Evolutionary conservation across 768 basidiomycete genomes (phyloP).

Genomic region (Boletellus ananiceps): DNA sequence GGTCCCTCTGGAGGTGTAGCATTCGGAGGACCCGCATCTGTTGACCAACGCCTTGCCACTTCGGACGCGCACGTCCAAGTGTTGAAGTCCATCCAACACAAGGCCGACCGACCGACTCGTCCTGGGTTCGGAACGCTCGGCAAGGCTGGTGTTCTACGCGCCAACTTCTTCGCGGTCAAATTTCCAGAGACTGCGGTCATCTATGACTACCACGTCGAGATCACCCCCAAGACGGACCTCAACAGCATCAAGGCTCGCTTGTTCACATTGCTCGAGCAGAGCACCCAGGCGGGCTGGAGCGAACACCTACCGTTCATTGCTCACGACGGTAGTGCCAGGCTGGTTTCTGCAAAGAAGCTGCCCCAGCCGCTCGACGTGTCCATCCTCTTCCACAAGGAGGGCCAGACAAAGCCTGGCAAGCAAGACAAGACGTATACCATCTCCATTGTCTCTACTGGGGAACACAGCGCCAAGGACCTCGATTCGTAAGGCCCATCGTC

Average conservation of each 20-base stretch:
- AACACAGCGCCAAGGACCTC: conserved; percentile 30
- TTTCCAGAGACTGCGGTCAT: conserved; percentile 36
- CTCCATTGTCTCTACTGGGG: conserved; percentile 28
- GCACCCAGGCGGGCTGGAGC: conserved; percentile 34
- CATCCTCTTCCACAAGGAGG: conserved; percentile 40
- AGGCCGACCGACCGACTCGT: conserved; percentile 39
- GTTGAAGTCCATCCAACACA: conserved; percentile 28
- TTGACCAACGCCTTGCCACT: conserved; percentile 32
- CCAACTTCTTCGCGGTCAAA: conserved; percentile 48
- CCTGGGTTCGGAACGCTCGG: conserved; percentile 45
- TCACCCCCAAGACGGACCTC: conserved; percentile 33
- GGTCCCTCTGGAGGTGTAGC: conserved; percentile 24
- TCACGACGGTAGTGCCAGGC: conserved; percentile 40
- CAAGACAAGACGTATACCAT: conserved; percentile 36
- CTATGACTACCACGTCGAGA: conserved; percentile 42
- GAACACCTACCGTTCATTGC: conserved; percentile 31
- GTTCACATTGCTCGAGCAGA: conserved; percentile 40
- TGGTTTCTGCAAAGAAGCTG: conserved; percentile 39
- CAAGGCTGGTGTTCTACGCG: conserved; percentile 36
- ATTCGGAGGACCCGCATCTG: conserved; percentile 29
- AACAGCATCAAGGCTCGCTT: conserved; percentile 39
- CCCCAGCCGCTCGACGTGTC: conserved; percentile 34
- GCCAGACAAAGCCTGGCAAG: conserved; percentile 29
- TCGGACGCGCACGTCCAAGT: conserved; percentile 25
- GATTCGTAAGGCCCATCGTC: conserved; percentile 27